Evolutionary conservation across 805 yeast genomes (phyloP).

Genomic region (Saturnispora hagleri): DNA sequence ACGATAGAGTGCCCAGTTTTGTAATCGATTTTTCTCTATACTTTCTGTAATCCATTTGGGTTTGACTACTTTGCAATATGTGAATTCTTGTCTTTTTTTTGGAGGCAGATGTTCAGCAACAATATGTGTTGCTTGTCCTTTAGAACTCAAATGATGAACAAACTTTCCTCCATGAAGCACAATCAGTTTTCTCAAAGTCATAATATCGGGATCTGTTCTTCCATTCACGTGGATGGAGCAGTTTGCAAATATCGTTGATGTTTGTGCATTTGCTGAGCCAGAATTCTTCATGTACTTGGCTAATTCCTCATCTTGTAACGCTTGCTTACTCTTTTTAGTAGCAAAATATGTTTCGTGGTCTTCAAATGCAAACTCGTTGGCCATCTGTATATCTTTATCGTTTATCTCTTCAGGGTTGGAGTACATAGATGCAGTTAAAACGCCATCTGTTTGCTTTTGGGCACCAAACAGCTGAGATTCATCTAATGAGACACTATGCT

Average conservation of each 20-base stretch:
- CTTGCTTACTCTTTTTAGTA: conserved; percentile 55
- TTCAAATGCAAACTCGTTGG: conserved; percentile 43
- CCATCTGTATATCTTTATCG: conserved; percentile 7
- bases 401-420: conserved; percentile 5
- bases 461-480: not conserved
- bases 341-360: conserved; percentile 58
- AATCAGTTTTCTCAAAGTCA: conserved; percentile 60
- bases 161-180: conserved; percentile 75
- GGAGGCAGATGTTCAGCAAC: conserved; percentile 75
- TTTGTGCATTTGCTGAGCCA: conserved; percentile 12
- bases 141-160: conserved; percentile 56
- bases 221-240: conserved; percentile 83
- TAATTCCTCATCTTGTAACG: conserved; percentile 42
- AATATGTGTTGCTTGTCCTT: conserved; percentile 74
- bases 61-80: conserved; percentile 61
- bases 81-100: conserved; percentile 55
- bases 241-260: conserved; percentile 43
- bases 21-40: conserved; percentile 35
- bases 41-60: conserved; percentile 79
- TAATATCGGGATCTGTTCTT: conserved; percentile 71
- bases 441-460: not conserved
- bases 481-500: not conserved
- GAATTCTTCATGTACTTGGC: conserved; percentile 40
- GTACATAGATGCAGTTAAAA: not conserved
- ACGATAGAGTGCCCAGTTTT: conserved; percentile 67